A percentile compares a stretch with the other conserved stretches of the same genome.
Conservation (phyloP, 2,329 filamentous ascomycete genomes). For the Exophiala alcalophila region DNA sequence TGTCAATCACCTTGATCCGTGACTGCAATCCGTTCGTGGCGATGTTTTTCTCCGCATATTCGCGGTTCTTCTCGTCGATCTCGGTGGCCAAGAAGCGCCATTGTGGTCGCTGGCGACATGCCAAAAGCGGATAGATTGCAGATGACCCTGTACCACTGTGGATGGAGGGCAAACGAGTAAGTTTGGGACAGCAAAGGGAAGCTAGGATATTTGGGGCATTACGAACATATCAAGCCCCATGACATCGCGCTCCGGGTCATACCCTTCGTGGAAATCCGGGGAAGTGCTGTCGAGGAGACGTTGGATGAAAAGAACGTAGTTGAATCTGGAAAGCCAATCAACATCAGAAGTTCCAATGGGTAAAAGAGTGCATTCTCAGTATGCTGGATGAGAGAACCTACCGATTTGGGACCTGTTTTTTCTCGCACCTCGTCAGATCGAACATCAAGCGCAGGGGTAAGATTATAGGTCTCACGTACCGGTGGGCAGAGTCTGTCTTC, state of each 20-base stretch:
- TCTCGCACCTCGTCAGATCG: constrained; percentile 1
- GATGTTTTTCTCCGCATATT: constrained; percentile 66
- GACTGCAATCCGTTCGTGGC: constrained; percentile 60
- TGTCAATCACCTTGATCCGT: constrained; percentile 63
- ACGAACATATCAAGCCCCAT: constrained; percentile 70
- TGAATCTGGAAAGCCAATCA: constrained; percentile 58
- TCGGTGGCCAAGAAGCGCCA: constrained; percentile 80
- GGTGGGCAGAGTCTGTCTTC: constrained; percentile 81
- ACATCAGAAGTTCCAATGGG: constrained; percentile 28
- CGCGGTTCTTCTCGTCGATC: constrained; percentile 68
- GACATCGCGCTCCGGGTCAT: constrained; percentile 55
- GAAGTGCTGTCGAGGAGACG: constrained; percentile 69
- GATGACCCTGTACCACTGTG: constrained; percentile 78
- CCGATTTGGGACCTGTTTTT: constrained; percentile 12
- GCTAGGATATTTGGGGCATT: too few species aligned
- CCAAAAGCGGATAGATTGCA: constrained; percentile 85
- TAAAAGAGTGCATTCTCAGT: too few species aligned
- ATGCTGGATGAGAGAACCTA: constrained; percentile 29
- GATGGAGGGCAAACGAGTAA: too few species aligned
- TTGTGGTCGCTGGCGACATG: constrained; percentile 60
- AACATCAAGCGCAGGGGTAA: background rate
- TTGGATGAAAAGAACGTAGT: constrained; percentile 89
- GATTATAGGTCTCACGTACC: constrained; percentile 46
- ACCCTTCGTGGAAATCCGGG: constrained; percentile 47
- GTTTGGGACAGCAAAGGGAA: too few species aligned